Conservation (phyloP, 768 basidiomycete genomes). For the Lactarius vividus region DNA sequence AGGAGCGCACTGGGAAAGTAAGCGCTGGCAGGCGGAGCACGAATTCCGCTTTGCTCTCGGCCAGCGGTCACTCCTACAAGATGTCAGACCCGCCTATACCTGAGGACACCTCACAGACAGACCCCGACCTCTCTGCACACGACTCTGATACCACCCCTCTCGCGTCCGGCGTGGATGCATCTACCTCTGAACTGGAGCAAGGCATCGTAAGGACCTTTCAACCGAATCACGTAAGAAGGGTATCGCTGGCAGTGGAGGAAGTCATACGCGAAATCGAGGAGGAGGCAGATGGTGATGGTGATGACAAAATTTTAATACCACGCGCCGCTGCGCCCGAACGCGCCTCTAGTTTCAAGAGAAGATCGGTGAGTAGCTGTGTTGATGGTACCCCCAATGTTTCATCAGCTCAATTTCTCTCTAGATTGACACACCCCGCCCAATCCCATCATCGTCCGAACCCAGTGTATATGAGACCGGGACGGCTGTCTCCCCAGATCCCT, state of each 20-base stretch:
- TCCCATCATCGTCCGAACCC: slow-evolving; percentile 26
- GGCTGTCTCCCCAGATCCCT: slow-evolving; percentile 67
- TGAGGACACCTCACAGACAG: slow-evolving; percentile 17
- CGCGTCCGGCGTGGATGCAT: slow-evolving; percentile 30
- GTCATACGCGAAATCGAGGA: slow-evolving; percentile 77
- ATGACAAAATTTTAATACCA: slow-evolving; percentile 73
- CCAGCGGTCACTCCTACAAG: slow-evolving; percentile 13
- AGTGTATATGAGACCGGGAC: slow-evolving; percentile 59
- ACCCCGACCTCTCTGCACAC: slow-evolving; percentile 16
- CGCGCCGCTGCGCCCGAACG: slow-evolving; percentile 43
- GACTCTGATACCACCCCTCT: slow-evolving; percentile 18
- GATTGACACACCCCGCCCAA: slow-evolving; percentile 8
- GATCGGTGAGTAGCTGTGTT: slow-evolving; percentile 22
- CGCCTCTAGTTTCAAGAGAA: slow-evolving; percentile 18
- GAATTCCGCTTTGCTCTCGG: slow-evolving; percentile 20
- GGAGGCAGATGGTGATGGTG: slow-evolving; percentile 51
- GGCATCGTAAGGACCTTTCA: slow-evolving; percentile 50
- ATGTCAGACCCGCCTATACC: slow-evolving; percentile 20
- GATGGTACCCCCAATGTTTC: background rate
- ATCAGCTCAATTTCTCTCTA: background rate
- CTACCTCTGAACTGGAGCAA: slow-evolving; percentile 38
- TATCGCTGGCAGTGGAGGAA: slow-evolving; percentile 70
- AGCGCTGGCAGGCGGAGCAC: slow-evolving; percentile 40
- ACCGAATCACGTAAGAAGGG: slow-evolving; percentile 54
- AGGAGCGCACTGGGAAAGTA: slow-evolving; percentile 35